Conservation (phyloP, 306 rosid species). For the Adenanthera pavonina region DNA sequence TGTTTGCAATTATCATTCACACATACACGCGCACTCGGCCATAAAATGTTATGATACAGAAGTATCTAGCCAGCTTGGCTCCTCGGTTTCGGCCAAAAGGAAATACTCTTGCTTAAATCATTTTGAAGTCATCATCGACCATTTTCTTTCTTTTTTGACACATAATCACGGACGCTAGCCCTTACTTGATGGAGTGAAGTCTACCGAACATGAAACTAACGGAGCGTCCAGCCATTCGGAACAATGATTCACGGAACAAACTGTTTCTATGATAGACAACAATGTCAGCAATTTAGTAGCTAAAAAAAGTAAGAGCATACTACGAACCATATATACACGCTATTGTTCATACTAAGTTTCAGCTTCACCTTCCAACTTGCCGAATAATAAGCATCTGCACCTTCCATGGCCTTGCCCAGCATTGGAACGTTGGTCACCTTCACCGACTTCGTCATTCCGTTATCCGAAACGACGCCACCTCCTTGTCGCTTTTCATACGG, state of each 20-base stretch:
- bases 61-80: not conserved
- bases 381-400: conserved; percentile 8
- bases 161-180: not conserved
- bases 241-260: conserved; percentile 1
- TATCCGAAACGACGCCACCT: conserved; percentile 16
- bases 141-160: not conserved
- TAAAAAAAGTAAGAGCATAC: conserved; percentile 11
- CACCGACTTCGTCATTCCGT: conserved; percentile 17
- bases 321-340: not conserved
- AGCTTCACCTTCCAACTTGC: conserved; percentile 24
- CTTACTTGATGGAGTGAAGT: not conserved
- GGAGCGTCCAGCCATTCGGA: not conserved
- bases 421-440: not conserved
- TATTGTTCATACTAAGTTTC: not conserved
- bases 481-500: conserved; percentile 1
- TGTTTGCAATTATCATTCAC: not conserved
- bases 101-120: not conserved
- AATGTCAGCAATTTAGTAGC: not conserved
- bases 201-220: not conserved
- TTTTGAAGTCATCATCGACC: not conserved
- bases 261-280: not conserved
- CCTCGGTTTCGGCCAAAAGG: not conserved
- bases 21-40: not conserved
- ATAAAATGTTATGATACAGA: not conserved
- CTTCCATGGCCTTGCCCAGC: not conserved